A percentile compares a stretch with the other conserved stretches of the same genome.
phyloP scores from a whole-genome alignment of 2,329 filamentous ascomycete species.

The Tolypocladium capitatum region DNA sequence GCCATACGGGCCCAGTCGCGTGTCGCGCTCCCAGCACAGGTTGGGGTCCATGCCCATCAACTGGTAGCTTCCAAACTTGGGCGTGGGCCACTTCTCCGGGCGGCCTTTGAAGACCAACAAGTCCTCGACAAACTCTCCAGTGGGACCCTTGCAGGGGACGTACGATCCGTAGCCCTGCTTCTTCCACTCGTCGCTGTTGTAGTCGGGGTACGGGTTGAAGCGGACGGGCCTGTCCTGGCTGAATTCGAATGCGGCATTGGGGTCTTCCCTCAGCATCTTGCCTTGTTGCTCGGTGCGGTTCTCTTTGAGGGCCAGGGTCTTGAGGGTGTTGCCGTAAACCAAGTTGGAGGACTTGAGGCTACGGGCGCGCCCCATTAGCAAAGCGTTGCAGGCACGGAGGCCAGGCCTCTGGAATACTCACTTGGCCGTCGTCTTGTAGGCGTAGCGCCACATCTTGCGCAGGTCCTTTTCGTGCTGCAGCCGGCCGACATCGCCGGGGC shows the following conservation, averaged over 20 bases:
- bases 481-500: constrained; percentile 17
- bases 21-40: constrained; percentile 55
- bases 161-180: constrained; percentile 42
- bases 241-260: constrained; percentile 24
- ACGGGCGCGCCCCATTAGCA: constrained; percentile 1
- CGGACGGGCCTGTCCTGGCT: constrained; percentile 35
- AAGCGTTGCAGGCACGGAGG: not conserved
- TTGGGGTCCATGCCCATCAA: constrained; percentile 47
- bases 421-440: constrained; percentile 26
- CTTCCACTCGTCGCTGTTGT: constrained; percentile 51
- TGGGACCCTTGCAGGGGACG: constrained; percentile 51
- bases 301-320: constrained; percentile 28
- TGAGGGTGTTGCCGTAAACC: constrained; percentile 44
- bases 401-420: constrained; percentile 15
- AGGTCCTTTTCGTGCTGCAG: constrained; percentile 29
- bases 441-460: constrained; percentile 25
- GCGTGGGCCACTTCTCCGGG: constrained; percentile 43
- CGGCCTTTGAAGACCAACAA: constrained; percentile 50
- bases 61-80: constrained; percentile 50
- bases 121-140: constrained; percentile 46
- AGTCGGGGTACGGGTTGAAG: constrained; percentile 60
- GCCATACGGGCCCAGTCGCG: constrained; percentile 56
- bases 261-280: constrained; percentile 17
- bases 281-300: constrained; percentile 18
- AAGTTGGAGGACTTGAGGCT: constrained; percentile 33